These are phyloP conservation scores for Blastobotrys raffinosifermentans DNA, from an alignment of 1,139 yeast genomes.

Conservation along the genomic window DNA sequence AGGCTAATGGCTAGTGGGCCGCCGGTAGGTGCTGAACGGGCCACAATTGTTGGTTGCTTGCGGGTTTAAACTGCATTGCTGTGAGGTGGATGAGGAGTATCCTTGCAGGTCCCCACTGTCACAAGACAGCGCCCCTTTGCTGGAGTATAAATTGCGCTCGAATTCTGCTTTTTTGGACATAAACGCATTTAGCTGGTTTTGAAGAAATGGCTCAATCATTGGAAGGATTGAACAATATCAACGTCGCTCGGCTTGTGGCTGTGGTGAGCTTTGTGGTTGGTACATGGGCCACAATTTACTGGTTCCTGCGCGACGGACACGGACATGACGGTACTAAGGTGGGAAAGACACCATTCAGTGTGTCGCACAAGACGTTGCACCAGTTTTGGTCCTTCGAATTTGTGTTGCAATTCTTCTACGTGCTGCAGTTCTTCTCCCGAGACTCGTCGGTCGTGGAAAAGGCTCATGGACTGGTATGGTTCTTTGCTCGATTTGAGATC, in stretches of 20 bases:
- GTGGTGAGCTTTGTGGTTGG: slow-evolving; percentile 10
- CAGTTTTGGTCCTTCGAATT: slow-evolving; percentile 5
- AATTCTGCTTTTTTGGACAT: no score
- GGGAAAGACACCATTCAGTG: slow-evolving; percentile 6
- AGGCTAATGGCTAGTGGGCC: no score
- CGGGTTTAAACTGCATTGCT: no score
- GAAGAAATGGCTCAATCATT: slow-evolving; percentile 4
- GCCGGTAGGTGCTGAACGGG: no score
- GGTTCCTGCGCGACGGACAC: slow-evolving; percentile 2
- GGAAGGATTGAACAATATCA: slow-evolving; percentile 3
- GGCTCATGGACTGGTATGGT: slow-evolving; percentile 8
- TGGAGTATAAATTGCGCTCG: no score
- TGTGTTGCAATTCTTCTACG: slow-evolving; percentile 10
- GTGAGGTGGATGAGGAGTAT: no score
- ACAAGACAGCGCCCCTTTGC: no score
- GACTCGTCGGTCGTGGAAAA: slow-evolving; percentile 8
- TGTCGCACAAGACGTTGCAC: background rate
- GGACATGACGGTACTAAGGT: no score
- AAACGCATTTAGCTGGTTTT: no score
- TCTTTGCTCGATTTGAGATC: slow-evolving; percentile 9
- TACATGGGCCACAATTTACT: slow-evolving; percentile 6
- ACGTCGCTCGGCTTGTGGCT: slow-evolving; percentile 5
- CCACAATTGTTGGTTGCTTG: no score
- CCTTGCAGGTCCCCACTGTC: no score
- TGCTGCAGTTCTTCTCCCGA: slow-evolving; percentile 10